These are phyloP conservation scores for Trichoderma virens DNA, from an alignment of 495 filamentous ascomycete genomes.

Conservation along the genomic window DNA sequence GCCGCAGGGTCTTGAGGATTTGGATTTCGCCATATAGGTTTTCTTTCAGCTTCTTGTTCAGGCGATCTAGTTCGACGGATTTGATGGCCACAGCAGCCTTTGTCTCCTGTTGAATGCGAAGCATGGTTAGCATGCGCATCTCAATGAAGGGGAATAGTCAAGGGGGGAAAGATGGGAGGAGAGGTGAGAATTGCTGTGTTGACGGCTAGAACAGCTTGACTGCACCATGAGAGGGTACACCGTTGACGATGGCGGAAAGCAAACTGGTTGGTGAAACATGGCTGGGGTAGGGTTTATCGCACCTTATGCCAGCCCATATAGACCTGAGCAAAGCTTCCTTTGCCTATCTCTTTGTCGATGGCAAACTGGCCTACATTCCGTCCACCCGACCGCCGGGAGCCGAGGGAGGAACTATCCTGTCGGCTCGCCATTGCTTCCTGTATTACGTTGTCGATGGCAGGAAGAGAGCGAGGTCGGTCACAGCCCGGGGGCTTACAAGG, in stretches of 20 bases:
- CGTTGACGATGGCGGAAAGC: neutral
- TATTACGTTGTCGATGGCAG: slow-evolving; percentile 32
- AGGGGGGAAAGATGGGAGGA: neutral
- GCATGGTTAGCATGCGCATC: slow-evolving; percentile 30
- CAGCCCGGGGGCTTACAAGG: slow-evolving; percentile 41
- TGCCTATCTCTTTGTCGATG: slow-evolving; percentile 78
- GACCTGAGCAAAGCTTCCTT: slow-evolving; percentile 92
- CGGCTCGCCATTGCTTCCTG: slow-evolving; percentile 41
- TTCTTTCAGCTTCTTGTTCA: slow-evolving; percentile 80
- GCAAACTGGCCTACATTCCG: slow-evolving; percentile 65
- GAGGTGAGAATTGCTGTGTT: too few species aligned
- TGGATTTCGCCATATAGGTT: slow-evolving; percentile 93
- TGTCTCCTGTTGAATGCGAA: slow-evolving; percentile 36
- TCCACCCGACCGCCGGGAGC: slow-evolving; percentile 29
- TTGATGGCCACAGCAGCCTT: slow-evolving; percentile 83
- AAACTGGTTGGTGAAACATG: neutral
- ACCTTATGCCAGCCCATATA: slow-evolving; percentile 81
- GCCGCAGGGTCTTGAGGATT: slow-evolving; percentile 83
- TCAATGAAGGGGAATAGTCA: neutral
- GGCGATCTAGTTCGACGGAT: slow-evolving; percentile 78
- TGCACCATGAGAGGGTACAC: neutral
- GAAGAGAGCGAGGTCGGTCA: slow-evolving; percentile 24
- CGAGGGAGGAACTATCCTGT: slow-evolving; percentile 24
- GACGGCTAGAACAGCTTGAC: too few species aligned
- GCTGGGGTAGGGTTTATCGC: slow-evolving; percentile 29